Base-by-base conservation (phyloP, 2,329 filamentous ascomycete genomes). In the Colletotrichum chrysophilum region DNA sequence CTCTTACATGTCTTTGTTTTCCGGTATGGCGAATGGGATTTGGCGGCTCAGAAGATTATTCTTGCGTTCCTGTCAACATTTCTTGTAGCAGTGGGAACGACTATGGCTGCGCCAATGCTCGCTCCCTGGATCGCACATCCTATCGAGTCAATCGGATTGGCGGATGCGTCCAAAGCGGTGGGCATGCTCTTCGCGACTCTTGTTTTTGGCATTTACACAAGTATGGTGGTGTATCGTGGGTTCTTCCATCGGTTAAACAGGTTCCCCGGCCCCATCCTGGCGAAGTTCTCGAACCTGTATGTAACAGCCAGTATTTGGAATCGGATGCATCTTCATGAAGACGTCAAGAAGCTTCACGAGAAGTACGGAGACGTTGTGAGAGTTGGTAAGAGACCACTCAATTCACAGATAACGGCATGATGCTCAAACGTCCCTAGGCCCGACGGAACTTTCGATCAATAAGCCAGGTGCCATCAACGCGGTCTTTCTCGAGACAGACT, bases 321-420 rank as follows among this genome's bases (percentile, higher is more conserved):
- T 70, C 77, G 77, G 2, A 56, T 78, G 3, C 80, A 78, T 4
- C 74, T 81, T 3, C 81, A 75, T 34, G 58, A 78, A 10, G 79
- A 83, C n/a, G 56, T 82, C 13, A 75, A 78, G 52, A 55, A 78
- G 24, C 76, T 84, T 3, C 81, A 83, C 28, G 66, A 76, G 9
- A 70, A 78, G 16, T 82, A 84, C 43, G 82, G 81, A 7, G 81
- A 81, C 55, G 76, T 84, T 62, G 81, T 83, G 8, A 76, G 81
- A 26, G 43, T 80, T 5, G 81, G 80, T 79, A 73, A n/a, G 78
- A 55, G 2, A 7, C 60, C 8, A 8, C 52, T 36, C 32, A 32
- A 9, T 38, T 1, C 36, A 18, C 36, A 43, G 18, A 28, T 34
- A 48, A 65, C 3, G 7, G 26, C 28, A 24, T n/a, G 24, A 60